Evolutionary conservation across 495 filamentous ascomycete species (phyloP).

Genomic region (Daldinia loculata): DNA sequence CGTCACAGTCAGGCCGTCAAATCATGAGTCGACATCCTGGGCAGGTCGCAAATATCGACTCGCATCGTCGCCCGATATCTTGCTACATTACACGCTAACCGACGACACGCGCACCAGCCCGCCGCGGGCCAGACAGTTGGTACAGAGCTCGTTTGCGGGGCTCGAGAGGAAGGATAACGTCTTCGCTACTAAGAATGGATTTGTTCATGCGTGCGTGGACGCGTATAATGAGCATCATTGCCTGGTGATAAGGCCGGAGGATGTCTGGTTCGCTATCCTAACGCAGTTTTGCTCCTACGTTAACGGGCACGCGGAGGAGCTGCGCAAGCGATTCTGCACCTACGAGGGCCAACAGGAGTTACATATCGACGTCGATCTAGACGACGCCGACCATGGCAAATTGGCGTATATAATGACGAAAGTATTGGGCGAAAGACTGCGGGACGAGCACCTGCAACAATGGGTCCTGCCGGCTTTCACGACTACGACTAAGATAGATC

Average conservation of each 20-base stretch:
- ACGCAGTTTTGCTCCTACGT: slow-evolving; percentile 66
- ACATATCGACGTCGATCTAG: slow-evolving; percentile 48
- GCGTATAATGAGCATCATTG: slow-evolving; percentile 65
- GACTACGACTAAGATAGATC: slow-evolving; percentile 55
- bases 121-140: slow-evolving; percentile 39
- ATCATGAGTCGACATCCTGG: slow-evolving; percentile 42
- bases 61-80: slow-evolving; percentile 36
- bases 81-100: slow-evolving; percentile 39
- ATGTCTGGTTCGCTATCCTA: slow-evolving; percentile 68
- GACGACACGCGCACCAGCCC: slow-evolving; percentile 41
- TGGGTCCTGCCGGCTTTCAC: slow-evolving; percentile 59
- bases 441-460: slow-evolving; percentile 47
- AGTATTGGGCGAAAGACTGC: slow-evolving; percentile 48
- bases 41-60: slow-evolving; percentile 40
- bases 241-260: slow-evolving; percentile 66
- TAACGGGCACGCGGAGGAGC: slow-evolving; percentile 80
- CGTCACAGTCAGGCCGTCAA: slow-evolving; percentile 41
- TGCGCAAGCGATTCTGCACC: slow-evolving; percentile 86
- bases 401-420: slow-evolving; percentile 52
- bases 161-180: slow-evolving; percentile 45
- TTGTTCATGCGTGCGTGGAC: slow-evolving; percentile 59
- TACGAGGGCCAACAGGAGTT: slow-evolving; percentile 70
- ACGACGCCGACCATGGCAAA: slow-evolving; percentile 50
- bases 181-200: slow-evolving; percentile 57
- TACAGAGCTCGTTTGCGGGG: slow-evolving; percentile 47